Conservation (phyloP, 2,329 filamentous ascomycete genomes). For the Ophiocordyceps robertsii region DNA sequence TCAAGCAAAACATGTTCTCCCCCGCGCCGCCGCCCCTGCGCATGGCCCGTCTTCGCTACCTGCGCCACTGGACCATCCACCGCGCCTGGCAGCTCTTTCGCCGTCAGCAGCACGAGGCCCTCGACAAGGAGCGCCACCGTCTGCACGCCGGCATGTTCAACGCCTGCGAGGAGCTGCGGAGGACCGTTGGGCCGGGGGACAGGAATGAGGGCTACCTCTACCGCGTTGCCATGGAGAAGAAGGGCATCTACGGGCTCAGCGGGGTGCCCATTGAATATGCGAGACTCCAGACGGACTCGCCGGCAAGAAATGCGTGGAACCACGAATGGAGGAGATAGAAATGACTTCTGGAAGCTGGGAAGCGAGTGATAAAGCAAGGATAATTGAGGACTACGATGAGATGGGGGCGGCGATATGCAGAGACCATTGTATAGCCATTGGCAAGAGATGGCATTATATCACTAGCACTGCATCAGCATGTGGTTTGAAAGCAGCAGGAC, state of each 20-base stretch:
- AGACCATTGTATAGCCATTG: too few species aligned
- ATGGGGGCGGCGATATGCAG: too few species aligned
- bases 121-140: conserved; percentile 60
- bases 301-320: conserved; percentile 73
- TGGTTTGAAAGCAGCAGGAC: too few species aligned
- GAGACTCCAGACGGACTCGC: conserved; percentile 70
- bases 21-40: conserved; percentile 57
- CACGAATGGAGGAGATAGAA: conserved; percentile 66
- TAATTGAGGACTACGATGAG: too few species aligned
- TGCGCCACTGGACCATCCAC: conserved; percentile 98
- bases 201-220: conserved; percentile 62
- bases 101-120: conserved; percentile 49
- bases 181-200: conserved; percentile 40
- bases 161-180: conserved; percentile 74
- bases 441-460: too few species aligned
- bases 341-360: too few species aligned
- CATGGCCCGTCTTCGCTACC: conserved; percentile 73
- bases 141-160: conserved; percentile 70
- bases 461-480: too few species aligned
- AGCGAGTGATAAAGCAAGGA: background rate
- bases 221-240: conserved; percentile 82
- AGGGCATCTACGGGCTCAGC: conserved; percentile 58
- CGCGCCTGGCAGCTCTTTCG: conserved; percentile 82
- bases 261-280: conserved; percentile 88
- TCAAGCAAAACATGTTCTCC: conserved; percentile 35